Evolutionary conservation across 2,329 filamentous ascomycete genomes (phyloP), one percentile per base, ranked within the genome.

Genomic region (Rugonectria rugulosa): DNA sequence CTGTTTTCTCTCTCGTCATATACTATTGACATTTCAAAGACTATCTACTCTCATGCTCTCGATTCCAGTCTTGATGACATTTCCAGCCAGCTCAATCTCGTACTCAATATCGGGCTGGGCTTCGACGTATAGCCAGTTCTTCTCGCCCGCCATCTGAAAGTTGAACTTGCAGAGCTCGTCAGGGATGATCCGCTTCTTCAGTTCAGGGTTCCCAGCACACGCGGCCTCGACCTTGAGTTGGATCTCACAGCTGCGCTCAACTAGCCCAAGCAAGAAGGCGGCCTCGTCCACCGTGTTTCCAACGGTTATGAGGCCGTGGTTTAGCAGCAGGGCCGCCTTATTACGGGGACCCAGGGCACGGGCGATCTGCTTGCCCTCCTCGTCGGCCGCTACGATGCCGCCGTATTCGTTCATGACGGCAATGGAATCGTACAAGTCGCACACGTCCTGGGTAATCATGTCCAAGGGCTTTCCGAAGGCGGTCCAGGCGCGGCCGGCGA

Each of bases 281-380:
- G 89, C 89, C 72, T 92, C 89, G 67, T 92, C 89, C 2, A 92
- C 88, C 0, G 89, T 92, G 6, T 72, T 66, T 4, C 89, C 89
- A 0, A 90, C 88, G 0, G 87, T 90, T 45, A 92, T 72, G 29
- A 92, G 74, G 0, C 89, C 89, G 72, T 92, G 89, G 69, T 91
- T 92, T 61, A 87, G 78, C 45, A 91, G 74, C 41, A 91, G 86
- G 59, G 85, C 79, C 2, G 80, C 88, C 69, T 81, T 88, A 62
- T 83, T 82, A 1, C 77, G 71, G 21, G 63, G 54, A 0, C 88
- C 88, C 2, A 92, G 75, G 1, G 87, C 82, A 10, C 75, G 75
- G 2, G 88, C 88, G 59, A 92, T 85, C 36, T 81, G 77, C 62
- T 80, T 73, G 1, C 88, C 88, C 69, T 92, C 89, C 52, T 90